Evolutionary conservation across 2,329 filamentous ascomycete species (phyloP), one percentile per base, ranked within the genome.

Genomic region (Claviceps humidiphila): DNA sequence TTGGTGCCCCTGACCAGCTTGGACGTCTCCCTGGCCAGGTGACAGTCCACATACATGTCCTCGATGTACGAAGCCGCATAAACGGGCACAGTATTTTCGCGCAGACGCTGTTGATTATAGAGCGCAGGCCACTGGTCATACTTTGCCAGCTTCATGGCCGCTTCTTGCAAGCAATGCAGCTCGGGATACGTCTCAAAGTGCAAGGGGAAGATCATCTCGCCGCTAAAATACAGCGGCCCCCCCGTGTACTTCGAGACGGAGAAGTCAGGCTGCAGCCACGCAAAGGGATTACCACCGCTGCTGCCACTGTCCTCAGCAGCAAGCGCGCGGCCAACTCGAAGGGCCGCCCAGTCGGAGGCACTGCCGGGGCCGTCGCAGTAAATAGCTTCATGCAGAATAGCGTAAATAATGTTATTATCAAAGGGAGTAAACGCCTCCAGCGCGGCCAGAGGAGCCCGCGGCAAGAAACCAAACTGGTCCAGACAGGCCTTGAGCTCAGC

Each of bases 31-130:
- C 79, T 76, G 8, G 87, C 85, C 51, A 89, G 71, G 6, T 80
- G 80, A 58, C 80, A 86, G 62, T 94, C 86, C 34, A 97, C 90
- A 61, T 94, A 96, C 87, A 96, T 93, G 64, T 95, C 89, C 56
- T 95, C 85, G 4, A 88, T 66, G 59, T 86, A 97, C 2, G 81
- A 85, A 1, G 87, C 88, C 1, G 89, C 85, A 62, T 93, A 96
- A 0, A 95, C 81, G 0, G 91, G 90, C 0, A 96, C 87, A 54
- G 82, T 74, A 61, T 96, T 96, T 60, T 75, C 78, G 17, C 75
- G 76, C 47, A 96, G 73, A 66, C 87, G 84, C 51, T 79, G 77
- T 56, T 80, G 72, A 61, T 95, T 80, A 64, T 95, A 96, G 4
- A 96, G 73, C 0, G 73, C 69, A 2, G 84, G 78, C 90, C 91